Conservation (phyloP, 1,284 basidiomycete genomes). For the Boletus smithii region DNA sequence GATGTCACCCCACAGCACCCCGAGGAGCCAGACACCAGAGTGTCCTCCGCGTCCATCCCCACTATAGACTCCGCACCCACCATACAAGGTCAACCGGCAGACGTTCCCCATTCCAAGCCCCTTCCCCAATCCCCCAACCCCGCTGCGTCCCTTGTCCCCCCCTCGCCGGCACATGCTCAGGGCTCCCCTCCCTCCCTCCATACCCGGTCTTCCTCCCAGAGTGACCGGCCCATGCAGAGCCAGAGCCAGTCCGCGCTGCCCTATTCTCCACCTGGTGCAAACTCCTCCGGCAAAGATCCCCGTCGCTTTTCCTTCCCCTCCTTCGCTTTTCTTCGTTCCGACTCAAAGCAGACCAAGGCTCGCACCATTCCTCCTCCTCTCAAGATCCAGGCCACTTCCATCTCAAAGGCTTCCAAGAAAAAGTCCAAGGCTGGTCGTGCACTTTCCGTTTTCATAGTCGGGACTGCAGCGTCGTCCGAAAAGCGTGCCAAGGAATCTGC, state of each 20-base stretch:
- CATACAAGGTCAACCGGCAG: constrained; percentile 18
- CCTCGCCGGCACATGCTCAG: constrained; percentile 11
- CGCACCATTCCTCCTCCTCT: constrained; percentile 9
- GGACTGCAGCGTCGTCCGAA: constrained; percentile 40
- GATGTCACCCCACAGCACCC: neutral
- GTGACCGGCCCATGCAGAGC: constrained; percentile 20
- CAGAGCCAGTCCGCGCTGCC: constrained; percentile 31
- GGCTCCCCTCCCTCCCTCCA: constrained; percentile 13
- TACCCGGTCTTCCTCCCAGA: constrained; percentile 20
- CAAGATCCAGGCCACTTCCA: constrained; percentile 7
- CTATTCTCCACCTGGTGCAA: constrained; percentile 16
- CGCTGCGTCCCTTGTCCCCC: constrained; percentile 24
- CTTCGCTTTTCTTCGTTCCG: constrained; percentile 35
- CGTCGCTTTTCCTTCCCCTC: constrained; percentile 41
- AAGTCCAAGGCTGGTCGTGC: constrained; percentile 35
- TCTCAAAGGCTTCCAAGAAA: constrained; percentile 29
- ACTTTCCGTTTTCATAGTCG: constrained; percentile 21
- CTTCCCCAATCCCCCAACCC: constrained; percentile 22
- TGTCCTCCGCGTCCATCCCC: constrained; percentile 23
- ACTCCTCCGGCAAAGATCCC: constrained; percentile 22
- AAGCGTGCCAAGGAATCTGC: constrained; percentile 65
- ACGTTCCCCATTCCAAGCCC: constrained; percentile 1
- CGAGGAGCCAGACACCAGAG: constrained; percentile 8
- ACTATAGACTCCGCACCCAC: constrained; percentile 31
- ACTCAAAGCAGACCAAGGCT: constrained; percentile 27